Base-by-base conservation (phyloP, 2,329 filamentous ascomycete genomes). In the Lasiodiplodia citricola region DNA sequence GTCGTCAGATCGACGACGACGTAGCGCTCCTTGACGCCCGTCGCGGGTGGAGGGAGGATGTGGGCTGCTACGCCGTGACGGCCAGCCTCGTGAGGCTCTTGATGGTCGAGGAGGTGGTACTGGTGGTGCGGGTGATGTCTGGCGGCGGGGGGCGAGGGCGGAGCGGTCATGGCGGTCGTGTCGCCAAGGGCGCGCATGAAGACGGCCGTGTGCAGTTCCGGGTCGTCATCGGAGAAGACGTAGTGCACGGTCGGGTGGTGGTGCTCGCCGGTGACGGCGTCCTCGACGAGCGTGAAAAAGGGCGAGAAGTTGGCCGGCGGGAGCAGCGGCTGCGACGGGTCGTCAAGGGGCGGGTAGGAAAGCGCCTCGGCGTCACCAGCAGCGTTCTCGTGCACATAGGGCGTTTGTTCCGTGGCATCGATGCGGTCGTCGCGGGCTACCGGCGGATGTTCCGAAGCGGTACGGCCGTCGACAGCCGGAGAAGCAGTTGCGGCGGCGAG, bases 191-290 rank as follows among this genome's bases (percentile, higher is more conserved):
- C 84, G 41, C 84, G 83, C 69, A 90, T 79, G 5, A 86, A 86
- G 2, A 91, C 90, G 47, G 88, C 86, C 1, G 91, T 91, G 47
- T 97, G 84, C 55, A 92, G 83, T 57, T 94, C 91, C 2, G 90
- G 87, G 76, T 97, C 94, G 80, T 98, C 96, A 79, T 98, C 94
- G 73, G 88, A 88, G 83, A 99, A 98, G 75, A 98, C 87, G 82
- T 98, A 98, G 82, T 95, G 93, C 1, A 97, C 89, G 66, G 88
- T 89, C 1, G 95, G 96, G 78, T 98, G 94, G 74, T 93, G 86
- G 70, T 93, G 92, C 56, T 92, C 88, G 74, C 88, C 87, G 10
- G 88, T 90, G n/a, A 88, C 87, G 13, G 86, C 82, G 79, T 97
- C 94, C 76, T 92, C 89, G 72, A 98, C 85, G 52, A 97, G 84